phyloP scores from a whole-genome alignment of 306 rosid genomes.

The Glycine soja region DNA sequence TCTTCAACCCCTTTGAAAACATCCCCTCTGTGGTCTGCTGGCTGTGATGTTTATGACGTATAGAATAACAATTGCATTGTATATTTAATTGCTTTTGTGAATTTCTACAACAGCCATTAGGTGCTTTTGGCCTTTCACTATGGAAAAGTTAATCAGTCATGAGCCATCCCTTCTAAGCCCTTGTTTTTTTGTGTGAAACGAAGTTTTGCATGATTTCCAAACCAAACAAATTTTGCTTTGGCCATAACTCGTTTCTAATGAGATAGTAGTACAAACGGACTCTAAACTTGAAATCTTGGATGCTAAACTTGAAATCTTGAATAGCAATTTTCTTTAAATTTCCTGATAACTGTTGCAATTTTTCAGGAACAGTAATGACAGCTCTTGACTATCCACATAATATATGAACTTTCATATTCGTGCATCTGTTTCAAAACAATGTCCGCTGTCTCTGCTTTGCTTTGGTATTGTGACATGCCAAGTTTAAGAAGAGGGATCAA shows the following conservation, averaged over 20 bases:
- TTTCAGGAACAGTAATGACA: neutral
- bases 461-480: too few species aligned
- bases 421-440: neutral
- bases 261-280: neutral
- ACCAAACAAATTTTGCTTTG: neutral
- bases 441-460: neutral
- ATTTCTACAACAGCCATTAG: constrained; percentile 24
- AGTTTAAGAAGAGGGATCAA: too few species aligned
- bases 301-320: constrained; percentile 31
- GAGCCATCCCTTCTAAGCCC: constrained; percentile 8
- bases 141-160: neutral
- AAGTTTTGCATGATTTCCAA: neutral
- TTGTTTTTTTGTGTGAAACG: neutral
- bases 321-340: constrained; percentile 1
- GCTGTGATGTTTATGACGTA: constrained; percentile 48
- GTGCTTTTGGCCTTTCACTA: constrained; percentile 16
- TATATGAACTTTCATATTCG: neutral
- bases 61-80: constrained; percentile 49
- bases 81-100: constrained; percentile 40
- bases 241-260: neutral
- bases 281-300: neutral
- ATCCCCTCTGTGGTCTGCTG: constrained; percentile 83
- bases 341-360: neutral
- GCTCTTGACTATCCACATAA: neutral
- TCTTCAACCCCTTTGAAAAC: constrained; percentile 73